phyloP scores from a whole-genome alignment of 2,329 filamentous ascomycete genomes.

The Alternaria dauci region DNA sequence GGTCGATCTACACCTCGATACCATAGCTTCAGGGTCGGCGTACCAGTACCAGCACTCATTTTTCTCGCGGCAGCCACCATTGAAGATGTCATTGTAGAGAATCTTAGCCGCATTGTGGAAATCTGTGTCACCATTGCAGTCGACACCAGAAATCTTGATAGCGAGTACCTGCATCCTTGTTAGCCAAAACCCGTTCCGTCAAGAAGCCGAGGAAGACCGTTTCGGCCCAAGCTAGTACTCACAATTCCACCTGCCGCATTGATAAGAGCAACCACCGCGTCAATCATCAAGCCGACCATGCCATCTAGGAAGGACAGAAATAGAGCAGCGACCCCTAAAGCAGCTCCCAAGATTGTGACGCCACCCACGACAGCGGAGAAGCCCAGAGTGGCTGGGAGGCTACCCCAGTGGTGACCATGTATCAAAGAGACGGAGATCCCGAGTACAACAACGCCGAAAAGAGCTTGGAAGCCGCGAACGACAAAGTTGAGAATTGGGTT shows the following conservation, averaged over 20 bases:
- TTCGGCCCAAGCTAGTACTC: not conserved
- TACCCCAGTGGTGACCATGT: slow-evolving; percentile 8
- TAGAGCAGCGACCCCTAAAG: slow-evolving; percentile 1
- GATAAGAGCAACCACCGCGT: slow-evolving; percentile 1
- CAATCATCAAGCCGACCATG: slow-evolving; percentile 1
- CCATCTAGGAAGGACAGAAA: slow-evolving; percentile 4
- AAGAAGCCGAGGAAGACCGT: not conserved
- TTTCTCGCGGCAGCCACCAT: slow-evolving; percentile 20
- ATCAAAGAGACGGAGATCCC: slow-evolving; percentile 9
- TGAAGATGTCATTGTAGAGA: slow-evolving; percentile 24
- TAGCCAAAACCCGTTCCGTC: not conserved
- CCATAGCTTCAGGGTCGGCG: not conserved
- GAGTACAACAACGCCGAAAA: slow-evolving; percentile 10
- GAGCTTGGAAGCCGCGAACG: slow-evolving; percentile 11
- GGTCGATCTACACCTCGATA: slow-evolving; percentile 27
- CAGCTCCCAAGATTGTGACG: slow-evolving; percentile 2
- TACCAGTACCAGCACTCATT: not conserved
- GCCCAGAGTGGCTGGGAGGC: slow-evolving; percentile 4
- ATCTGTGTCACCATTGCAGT: slow-evolving; percentile 10
- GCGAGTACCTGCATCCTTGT: slow-evolving; percentile 26
- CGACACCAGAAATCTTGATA: slow-evolving; percentile 27
- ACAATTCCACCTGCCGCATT: slow-evolving; percentile 12
- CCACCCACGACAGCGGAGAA: slow-evolving; percentile 9
- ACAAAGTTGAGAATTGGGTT: slow-evolving; percentile 3
- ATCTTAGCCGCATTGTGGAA: slow-evolving; percentile 7